Conservation (phyloP, 495 filamentous ascomycete species). For the Penicillium paradoxum region DNA sequence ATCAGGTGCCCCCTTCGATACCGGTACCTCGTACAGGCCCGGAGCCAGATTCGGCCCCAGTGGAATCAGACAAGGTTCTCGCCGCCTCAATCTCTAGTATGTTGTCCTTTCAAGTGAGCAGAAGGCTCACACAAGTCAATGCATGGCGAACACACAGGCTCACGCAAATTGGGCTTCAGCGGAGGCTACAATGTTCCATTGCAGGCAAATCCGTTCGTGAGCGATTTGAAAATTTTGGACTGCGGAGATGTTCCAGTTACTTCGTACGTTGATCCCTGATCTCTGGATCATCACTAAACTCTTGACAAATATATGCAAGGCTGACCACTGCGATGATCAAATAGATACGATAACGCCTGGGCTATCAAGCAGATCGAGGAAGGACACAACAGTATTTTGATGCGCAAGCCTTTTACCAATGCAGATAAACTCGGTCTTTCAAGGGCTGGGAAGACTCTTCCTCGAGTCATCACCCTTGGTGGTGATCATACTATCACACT, state of each 20-base stretch:
- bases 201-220: slow-evolving; percentile 57
- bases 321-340: neutral
- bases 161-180: slow-evolving; percentile 49
- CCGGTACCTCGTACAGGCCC: slow-evolving; percentile 70
- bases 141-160: slow-evolving; percentile 24
- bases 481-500: slow-evolving; percentile 63
- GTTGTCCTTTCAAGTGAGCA: too few species aligned
- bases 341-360: slow-evolving; percentile 62
- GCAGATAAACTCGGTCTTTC: slow-evolving; percentile 46
- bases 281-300: neutral
- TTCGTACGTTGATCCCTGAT: slow-evolving; percentile 38
- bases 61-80: slow-evolving; percentile 76
- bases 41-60: slow-evolving; percentile 80
- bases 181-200: slow-evolving; percentile 61
- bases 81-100: slow-evolving; percentile 64
- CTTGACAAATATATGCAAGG: neutral
- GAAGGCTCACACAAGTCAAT: too few species aligned
- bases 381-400: slow-evolving; percentile 51
- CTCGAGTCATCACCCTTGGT: slow-evolving; percentile 63
- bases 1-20: slow-evolving; percentile 57
- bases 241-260: slow-evolving; percentile 75
- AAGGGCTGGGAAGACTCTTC: slow-evolving; percentile 52
- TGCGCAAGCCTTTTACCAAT: slow-evolving; percentile 46
- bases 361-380: slow-evolving; percentile 72
- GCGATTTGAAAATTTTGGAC: slow-evolving; percentile 64